Percentiles rank a stretch among this genome's conserved stretches.
Conservation (phyloP, 2,329 filamentous ascomycete species). For the Dendryphion nanum region DNA sequence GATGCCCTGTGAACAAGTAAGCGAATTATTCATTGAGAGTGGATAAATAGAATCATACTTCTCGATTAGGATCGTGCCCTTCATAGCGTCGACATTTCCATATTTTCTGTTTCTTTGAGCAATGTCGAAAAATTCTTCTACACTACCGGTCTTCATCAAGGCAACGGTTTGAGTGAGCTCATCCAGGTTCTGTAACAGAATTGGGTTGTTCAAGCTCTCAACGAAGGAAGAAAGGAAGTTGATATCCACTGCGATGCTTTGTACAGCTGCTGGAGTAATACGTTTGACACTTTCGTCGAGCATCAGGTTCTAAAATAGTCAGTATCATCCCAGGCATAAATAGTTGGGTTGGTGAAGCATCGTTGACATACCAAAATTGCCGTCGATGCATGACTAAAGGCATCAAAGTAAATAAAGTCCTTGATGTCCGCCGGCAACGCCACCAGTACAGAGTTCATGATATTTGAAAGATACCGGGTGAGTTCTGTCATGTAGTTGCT, state of each 20-base stretch:
- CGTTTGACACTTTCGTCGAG: slow-evolving; percentile 75
- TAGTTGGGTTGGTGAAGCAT: background rate
- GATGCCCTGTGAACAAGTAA: slow-evolving; percentile 16
- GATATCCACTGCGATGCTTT: slow-evolving; percentile 78
- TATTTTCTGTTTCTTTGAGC: slow-evolving; percentile 90
- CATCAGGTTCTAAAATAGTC: too few species aligned
- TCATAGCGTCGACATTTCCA: slow-evolving; percentile 85
- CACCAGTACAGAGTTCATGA: slow-evolving; percentile 92
- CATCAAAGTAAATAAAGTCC: slow-evolving; percentile 96
- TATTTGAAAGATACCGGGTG: slow-evolving; percentile 88
- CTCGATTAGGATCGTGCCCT: slow-evolving; percentile 85
- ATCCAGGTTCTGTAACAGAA: slow-evolving; percentile 83
- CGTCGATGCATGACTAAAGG: slow-evolving; percentile 83
- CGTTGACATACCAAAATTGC: slow-evolving; percentile 69
- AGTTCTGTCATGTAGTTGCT: slow-evolving; percentile 95
- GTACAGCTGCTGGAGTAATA: slow-evolving; percentile 85
- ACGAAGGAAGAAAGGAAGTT: slow-evolving; percentile 84
- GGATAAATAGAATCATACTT: slow-evolving; percentile 56
- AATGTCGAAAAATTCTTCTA: slow-evolving; percentile 97
- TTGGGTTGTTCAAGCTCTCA: slow-evolving; percentile 79
- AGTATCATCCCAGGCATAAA: slow-evolving; percentile 42
- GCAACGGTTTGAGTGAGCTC: slow-evolving; percentile 91
- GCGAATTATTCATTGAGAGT: background rate
- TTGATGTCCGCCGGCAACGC: slow-evolving; percentile 95
- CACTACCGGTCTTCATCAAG: slow-evolving; percentile 80